A percentile compares a stretch with the other conserved stretches of the same genome.
These are phyloP conservation scores for Lepiota brunneoincarnata DNA, from an alignment of 768 basidiomycete genomes.

Conservation along the genomic window DNA sequence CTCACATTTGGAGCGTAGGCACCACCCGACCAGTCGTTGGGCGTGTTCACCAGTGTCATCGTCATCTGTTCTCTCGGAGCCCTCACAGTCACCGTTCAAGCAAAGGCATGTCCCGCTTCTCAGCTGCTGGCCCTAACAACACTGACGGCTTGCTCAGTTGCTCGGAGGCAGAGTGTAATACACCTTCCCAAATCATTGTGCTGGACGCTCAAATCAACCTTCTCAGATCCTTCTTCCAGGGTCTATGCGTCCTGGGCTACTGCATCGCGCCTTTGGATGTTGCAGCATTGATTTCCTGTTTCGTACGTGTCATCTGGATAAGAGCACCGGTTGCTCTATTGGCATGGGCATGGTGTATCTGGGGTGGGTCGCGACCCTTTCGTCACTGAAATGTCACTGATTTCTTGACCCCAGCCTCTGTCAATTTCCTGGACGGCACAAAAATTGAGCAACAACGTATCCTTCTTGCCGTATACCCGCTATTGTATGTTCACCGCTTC, in stretches of 20 bases:
- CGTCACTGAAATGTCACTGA: neutral
- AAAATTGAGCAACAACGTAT: conserved; percentile 90
- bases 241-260: conserved; percentile 91
- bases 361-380: conserved; percentile 63
- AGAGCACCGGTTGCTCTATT: conserved; percentile 82
- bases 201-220: neutral
- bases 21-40: conserved; percentile 76
- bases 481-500: conserved; percentile 57
- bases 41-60: conserved; percentile 92
- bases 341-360: conserved; percentile 95
- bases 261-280: conserved; percentile 92
- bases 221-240: conserved; percentile 90
- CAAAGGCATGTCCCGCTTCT: conserved; percentile 57
- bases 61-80: conserved; percentile 91
- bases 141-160: conserved; percentile 41
- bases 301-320: conserved; percentile 83
- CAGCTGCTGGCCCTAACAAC: neutral
- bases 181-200: conserved; percentile 6
- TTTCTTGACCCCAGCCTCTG: conserved; percentile 57
- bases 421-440: conserved; percentile 94
- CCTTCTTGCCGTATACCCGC: conserved; percentile 93
- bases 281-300: conserved; percentile 84
- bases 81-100: conserved; percentile 90
- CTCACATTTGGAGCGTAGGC: conserved; percentile 49
- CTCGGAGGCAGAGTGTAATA: conserved; percentile 80